A percentile compares a stretch with the other conserved stretches of the same genome.
phyloP scores from a whole-genome alignment of 345 rosid genomes.

The Dimocarpus longan region DNA sequence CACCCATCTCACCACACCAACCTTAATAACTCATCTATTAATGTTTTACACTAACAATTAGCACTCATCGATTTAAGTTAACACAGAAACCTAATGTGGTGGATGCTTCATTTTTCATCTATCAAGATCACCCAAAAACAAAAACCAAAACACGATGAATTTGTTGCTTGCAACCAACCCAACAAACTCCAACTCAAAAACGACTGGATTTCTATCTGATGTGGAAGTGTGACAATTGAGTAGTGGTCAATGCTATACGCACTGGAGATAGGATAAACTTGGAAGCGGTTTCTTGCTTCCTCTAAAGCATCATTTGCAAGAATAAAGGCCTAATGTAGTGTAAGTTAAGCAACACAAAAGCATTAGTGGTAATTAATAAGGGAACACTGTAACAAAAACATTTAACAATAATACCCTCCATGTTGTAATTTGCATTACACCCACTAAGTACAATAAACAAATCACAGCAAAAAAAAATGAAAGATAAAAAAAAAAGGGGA shows the following conservation, averaged over 20 bases:
- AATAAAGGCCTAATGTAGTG: constrained; percentile 14
- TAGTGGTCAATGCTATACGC: background rate
- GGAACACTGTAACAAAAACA: background rate
- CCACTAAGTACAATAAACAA: constrained; percentile 24
- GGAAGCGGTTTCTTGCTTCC: background rate
- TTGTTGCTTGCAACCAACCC: background rate
- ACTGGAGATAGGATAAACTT: constrained; percentile 8
- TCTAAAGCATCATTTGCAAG: background rate
- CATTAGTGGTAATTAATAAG: background rate
- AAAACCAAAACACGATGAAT: constrained; percentile 8
- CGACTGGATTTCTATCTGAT: background rate
- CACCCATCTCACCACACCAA: constrained; percentile 38
- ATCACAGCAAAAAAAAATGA: background rate
- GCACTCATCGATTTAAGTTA: constrained; percentile 8
- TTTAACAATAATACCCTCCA: constrained; percentile 3
- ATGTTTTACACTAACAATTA: constrained; percentile 20
- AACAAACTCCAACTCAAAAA: no score
- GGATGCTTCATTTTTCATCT: constrained; percentile 14
- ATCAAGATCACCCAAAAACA: constrained; percentile 10
- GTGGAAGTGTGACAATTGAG: background rate
- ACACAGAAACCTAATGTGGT: background rate
- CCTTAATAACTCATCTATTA: constrained; percentile 24
- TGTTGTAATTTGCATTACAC: constrained; percentile 26
- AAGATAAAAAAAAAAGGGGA: constrained; percentile 25
- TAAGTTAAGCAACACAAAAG: background rate